Base-by-base conservation (phyloP, 139 green algal species). In the Coelastrella sp. region DNA sequence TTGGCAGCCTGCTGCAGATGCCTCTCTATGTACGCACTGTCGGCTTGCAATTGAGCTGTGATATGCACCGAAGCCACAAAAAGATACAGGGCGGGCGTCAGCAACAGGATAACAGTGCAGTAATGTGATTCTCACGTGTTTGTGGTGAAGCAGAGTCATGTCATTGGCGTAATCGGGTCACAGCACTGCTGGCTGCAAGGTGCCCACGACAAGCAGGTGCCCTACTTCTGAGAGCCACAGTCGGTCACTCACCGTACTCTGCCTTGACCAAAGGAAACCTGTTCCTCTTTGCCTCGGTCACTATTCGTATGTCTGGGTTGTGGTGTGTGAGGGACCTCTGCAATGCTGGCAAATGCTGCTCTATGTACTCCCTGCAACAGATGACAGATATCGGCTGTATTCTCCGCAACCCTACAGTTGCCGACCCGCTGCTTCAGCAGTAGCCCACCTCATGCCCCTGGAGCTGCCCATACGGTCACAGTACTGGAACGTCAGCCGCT, bases 401-500 rank as follows among this genome's bases (percentile, higher is more conserved):
- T 47, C 32, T 47, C 32, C 32, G 32, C 32, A 47, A 47, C 32
- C 32, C 32, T 47, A 47, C 32, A 47, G 32, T 47, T 47, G 32
- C 32, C 32, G 32, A 47, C 32, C 32, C 32, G 32, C 32, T 47
- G 32, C 32, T 47, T 47, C 11, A 19, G 8, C n/a, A 19, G 59
- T 68, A 57, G 77, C 86, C 56, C 56, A 91, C 87, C 87, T 57
- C 87, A 91, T 85, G 61, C 87, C 87, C 20, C 13, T 13, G 2
- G 87, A 91, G 64, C 78, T 81, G 64, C 87, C 87, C 64, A 73
- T 74, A 20, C 58, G 47, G 54, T 86, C 77, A 23, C 87, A 91
- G 64, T 87, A 91, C 54, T 85, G 77, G 23, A 91, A 61, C 14
- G 65, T 86, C 3, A 91, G 47, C 54, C 54, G 64, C 65, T 87